These are phyloP conservation scores for Rauvolfia tetraphylla DNA, from an alignment of 257 asterid species.

Conservation along the genomic window DNA sequence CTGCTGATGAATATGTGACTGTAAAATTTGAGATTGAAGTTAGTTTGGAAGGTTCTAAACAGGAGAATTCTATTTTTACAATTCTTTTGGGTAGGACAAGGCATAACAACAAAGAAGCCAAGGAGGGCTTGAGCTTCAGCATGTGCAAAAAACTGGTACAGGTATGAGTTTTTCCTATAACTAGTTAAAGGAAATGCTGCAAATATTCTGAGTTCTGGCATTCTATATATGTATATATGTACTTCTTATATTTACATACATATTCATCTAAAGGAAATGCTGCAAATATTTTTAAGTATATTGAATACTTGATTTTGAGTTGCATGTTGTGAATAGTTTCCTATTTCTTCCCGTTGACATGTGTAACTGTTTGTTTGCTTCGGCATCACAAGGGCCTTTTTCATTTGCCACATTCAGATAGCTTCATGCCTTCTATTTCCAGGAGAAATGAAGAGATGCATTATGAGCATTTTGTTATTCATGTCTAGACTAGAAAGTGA, in stretches of 20 bases:
- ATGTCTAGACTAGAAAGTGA: neutral
- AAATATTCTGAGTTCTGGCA: conserved; percentile 5
- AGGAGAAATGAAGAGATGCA: neutral
- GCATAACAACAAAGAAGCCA: conserved; percentile 32
- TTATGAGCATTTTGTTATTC: neutral
- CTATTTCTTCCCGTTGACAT: too few species aligned
- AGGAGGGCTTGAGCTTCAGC: conserved; percentile 45
- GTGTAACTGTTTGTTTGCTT: neutral
- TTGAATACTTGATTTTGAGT: neutral
- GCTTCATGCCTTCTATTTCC: neutral
- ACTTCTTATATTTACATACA: too few species aligned
- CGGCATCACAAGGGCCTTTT: neutral
- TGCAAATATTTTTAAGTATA: neutral
- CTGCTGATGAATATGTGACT: conserved; percentile 28
- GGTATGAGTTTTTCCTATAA: conserved; percentile 30
- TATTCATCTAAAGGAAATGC: neutral
- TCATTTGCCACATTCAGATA: neutral
- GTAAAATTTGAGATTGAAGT: conserved; percentile 42
- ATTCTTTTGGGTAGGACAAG: conserved; percentile 30
- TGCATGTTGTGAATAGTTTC: neutral
- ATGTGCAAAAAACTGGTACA: conserved; percentile 51
- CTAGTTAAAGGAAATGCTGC: too few species aligned
- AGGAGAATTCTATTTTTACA: conserved; percentile 25
- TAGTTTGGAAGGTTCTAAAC: conserved; percentile 31
- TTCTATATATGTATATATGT: neutral